Base-by-base conservation (phyloP, 148 eudicot genomes). In the Bassia scoparia region DNA sequence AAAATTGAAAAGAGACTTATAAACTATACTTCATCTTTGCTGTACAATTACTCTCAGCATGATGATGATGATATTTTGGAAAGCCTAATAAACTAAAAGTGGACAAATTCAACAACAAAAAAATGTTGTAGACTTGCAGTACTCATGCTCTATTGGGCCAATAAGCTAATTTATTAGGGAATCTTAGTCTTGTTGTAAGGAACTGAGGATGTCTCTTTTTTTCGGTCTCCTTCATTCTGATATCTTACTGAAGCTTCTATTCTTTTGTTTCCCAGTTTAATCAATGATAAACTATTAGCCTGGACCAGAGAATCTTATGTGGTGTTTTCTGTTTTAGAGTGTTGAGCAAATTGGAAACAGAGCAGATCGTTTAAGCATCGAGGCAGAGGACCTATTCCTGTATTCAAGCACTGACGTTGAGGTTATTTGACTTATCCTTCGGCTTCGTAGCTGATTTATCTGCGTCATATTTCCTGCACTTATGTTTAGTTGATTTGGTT, bases 301-400 rank as follows among this genome's bases (percentile, higher is more conserved):
- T 61, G 34, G 7, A 76, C n/a, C 16, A 33, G 38, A 16, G 33
- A 59, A 44, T 67, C 23, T 69, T 24, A 33, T 48, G 58, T 71
- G 30, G 27, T 26, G 17, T 20, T 65, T 70, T 46, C 29, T 33
- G 48, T 59, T 6, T 65, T 84, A 95, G 99, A 95, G 99, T 83
- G 81, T 95, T 85, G 96, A 95, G 81, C 99, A 95, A 81, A 92
- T 95, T 79, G 97, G 92, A 76, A 85, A 92, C 58, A 87, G 99
- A 74, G 97, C 99, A 66, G 94, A 92, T 71, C 90, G 99, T 31
- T 75, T 95, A 86, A 77, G 79, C 67, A 92, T 95, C 73, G 82
- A 64, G 37, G 74, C 96, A 59, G 92, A 88, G 73, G 86, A 90
- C 55, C 87, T 95, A 37, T 92, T 78, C 76, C 82, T 95, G 60